These are phyloP conservation scores for Tirmania nivea DNA, from an alignment of 495 filamentous ascomycete species.

Conservation along the genomic window DNA sequence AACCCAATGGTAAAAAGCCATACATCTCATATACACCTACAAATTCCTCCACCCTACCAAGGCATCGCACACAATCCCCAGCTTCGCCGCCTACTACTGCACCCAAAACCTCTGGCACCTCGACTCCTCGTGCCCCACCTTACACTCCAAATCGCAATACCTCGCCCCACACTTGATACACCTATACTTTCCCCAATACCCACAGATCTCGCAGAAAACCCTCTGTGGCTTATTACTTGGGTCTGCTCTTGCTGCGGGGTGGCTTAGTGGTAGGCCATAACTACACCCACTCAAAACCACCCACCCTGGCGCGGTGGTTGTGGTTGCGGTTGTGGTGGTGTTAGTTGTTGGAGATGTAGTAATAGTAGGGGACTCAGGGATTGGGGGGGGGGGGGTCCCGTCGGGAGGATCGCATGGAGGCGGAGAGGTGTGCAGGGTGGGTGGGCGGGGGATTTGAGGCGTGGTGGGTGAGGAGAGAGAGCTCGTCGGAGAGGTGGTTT, in stretches of 20 bases:
- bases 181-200: constrained; percentile 18
- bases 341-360: too few species aligned
- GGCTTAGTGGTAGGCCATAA: constrained; percentile 7
- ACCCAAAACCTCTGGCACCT: constrained; percentile 7
- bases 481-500: constrained; percentile 78
- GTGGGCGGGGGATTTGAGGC: neutral
- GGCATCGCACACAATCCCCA: too few species aligned
- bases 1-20: too few species aligned
- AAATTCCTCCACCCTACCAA: too few species aligned
- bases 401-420: neutral
- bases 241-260: constrained; percentile 6
- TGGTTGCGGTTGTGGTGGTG: too few species aligned
- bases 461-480: constrained; percentile 29
- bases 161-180: constrained; percentile 17
- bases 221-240: constrained; percentile 5
- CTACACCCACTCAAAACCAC: neutral
- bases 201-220: constrained; percentile 18
- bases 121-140: constrained; percentile 14
- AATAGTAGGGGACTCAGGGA: neutral
- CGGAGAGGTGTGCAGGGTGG: neutral
- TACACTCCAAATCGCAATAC: constrained; percentile 18
- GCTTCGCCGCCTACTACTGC: too few species aligned
- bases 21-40: too few species aligned
- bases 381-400: neutral
- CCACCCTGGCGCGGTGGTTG: neutral